These are phyloP conservation scores for Acanthamoeba royreba DNA, from an alignment of 208 protist species.

Conservation along the genomic window DNA sequence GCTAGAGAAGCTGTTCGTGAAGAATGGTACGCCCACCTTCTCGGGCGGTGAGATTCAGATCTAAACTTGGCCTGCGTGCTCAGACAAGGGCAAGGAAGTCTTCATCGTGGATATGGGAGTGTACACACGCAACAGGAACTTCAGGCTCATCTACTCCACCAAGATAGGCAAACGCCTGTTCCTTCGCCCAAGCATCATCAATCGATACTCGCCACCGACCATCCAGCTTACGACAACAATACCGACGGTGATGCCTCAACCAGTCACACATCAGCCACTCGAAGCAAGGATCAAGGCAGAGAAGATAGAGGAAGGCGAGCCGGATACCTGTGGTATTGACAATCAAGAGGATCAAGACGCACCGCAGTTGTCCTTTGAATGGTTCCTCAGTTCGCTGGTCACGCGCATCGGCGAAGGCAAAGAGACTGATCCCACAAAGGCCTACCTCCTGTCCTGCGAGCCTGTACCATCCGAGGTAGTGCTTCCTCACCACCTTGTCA, in stretches of 20 bases:
- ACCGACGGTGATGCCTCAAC: neutral
- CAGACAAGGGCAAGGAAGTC: neutral
- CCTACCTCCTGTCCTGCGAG: neutral
- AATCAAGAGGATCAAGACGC: neutral
- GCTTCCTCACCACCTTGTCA: neutral
- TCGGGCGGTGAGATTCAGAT: no score
- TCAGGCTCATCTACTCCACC: neutral
- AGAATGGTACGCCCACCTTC: neutral
- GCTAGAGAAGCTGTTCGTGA: neutral
- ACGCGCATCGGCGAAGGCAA: neutral
- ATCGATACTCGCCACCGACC: neutral
- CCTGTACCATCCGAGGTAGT: neutral
- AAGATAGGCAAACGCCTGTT: neutral
- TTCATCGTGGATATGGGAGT: slow-evolving; percentile 27
- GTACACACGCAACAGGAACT: slow-evolving; percentile 21
- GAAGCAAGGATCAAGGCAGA: neutral
- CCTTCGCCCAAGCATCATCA: neutral
- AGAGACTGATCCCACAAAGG: neutral
- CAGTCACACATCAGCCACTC: neutral
- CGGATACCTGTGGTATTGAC: neutral
- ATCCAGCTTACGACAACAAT: neutral
- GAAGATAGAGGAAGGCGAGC: neutral
- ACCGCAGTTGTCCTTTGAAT: neutral
- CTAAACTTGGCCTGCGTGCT: no score
- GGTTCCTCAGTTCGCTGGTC: neutral